These are phyloP conservation scores for Odontarrhena argentea DNA, from an alignment of 345 rosid species.

Conservation along the genomic window DNA sequence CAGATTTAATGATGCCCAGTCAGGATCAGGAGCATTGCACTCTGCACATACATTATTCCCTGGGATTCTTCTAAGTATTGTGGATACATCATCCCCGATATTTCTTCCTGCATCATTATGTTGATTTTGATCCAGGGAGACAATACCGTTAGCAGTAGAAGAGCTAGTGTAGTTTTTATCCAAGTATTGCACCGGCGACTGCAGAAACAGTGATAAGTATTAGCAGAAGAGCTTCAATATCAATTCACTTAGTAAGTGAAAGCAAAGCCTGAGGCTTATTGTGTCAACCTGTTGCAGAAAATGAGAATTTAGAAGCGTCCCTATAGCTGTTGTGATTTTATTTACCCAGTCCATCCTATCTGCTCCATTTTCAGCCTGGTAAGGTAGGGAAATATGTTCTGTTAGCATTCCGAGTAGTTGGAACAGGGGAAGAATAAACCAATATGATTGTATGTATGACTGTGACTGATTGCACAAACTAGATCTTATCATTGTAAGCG, in stretches of 20 bases:
- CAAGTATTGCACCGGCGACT: conserved; percentile 48
- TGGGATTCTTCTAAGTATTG: conserved; percentile 65
- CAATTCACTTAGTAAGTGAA: conserved; percentile 2
- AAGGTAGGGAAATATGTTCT: conserved; percentile 8
- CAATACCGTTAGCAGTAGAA: conserved; percentile 41
- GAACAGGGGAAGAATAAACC: not conserved
- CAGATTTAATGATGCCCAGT: conserved; percentile 96
- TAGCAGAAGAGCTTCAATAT: conserved; percentile 29
- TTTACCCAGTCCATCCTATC: conserved; percentile 91
- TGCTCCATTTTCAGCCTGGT: conserved; percentile 88
- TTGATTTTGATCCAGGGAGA: conserved; percentile 39
- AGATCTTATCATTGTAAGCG: not conserved
- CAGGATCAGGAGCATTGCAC: conserved; percentile 78
- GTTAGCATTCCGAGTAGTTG: conserved; percentile 17
- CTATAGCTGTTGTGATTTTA: conserved; percentile 73
- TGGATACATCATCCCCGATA: conserved; percentile 52
- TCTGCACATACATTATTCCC: conserved; percentile 92
- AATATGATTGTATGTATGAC: not conserved
- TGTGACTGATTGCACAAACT: not conserved
- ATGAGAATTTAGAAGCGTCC: conserved; percentile 76
- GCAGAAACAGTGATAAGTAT: conserved; percentile 41
- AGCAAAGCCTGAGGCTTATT: conserved; percentile 26
- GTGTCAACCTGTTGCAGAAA: conserved; percentile 71
- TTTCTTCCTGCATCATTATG: conserved; percentile 40
- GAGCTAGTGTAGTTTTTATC: conserved; percentile 38